Base-by-base conservation (phyloP, 768 basidiomycete genomes). In the Podaxis carcinomalis region DNA sequence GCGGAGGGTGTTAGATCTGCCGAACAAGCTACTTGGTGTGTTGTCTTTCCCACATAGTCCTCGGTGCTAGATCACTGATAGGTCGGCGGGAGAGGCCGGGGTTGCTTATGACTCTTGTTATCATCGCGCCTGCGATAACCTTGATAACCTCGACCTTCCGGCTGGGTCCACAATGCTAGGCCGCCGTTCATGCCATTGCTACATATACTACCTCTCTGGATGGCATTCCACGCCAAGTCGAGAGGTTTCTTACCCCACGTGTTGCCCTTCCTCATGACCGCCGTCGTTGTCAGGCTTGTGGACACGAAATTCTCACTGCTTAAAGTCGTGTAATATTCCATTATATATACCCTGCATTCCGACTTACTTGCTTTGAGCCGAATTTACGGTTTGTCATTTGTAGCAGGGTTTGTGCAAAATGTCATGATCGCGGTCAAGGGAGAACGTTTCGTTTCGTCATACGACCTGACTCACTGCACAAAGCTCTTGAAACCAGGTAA, bases 51-150 rank as follows among this genome's bases (percentile, higher is more conserved):
- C n/a, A 6, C n/a, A 6, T 14, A 14, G 35, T 10, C 1, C 35
- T 52, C n/a, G 50, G 14, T 10, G 37, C 4, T n/a, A 25, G 4
- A 11, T 56, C 28, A 13, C 47, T 19, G 27, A 25, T 58, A 68
- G 73, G 72, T 68, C 70, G 71, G 64, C 69, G 25, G 73, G 71
- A 19, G 44, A 71, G 51, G 70, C 66, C 46, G 70, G 68, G 47
- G 68, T 69, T 28, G 68, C 66, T 19, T 71, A 70, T 55, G 73
- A 74, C 53, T 42, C 25, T 3, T 74, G 72, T 61, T 74, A 73
- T 62, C 73, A 74, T 63, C 56, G 66, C 35, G 64, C 64, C 11
- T 74, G 72, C 63, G 71, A 73, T 50, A 68, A 56, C 25, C 54
- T 73, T 42, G 63, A 67, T 37, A 73, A 73, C 65, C 65, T 74